Percentiles rank a stretch among this genome's conserved stretches.
phyloP scores from a whole-genome alignment of 305 asterid species.

The Fraxinus sp. region DNA sequence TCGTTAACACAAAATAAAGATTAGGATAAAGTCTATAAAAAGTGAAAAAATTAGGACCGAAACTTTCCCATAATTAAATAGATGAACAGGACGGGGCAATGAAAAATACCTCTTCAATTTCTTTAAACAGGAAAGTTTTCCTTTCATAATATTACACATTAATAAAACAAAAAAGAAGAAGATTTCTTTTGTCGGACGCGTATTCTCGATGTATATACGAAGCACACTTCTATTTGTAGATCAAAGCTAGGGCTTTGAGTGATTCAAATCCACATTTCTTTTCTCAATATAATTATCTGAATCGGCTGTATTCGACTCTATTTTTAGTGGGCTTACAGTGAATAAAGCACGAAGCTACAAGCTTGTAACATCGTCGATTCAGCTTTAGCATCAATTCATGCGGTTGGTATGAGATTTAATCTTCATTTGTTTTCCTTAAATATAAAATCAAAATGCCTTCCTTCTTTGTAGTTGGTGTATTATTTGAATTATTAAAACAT shows the following conservation, averaged over 20 bases:
- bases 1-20: too few species aligned
- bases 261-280: not conserved
- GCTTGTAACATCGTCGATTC: conserved; percentile 26
- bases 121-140: too few species aligned
- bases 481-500: conserved; percentile 8
- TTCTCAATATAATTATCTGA: not conserved
- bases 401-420: conserved; percentile 33
- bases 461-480: not conserved
- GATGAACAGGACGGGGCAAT: too few species aligned
- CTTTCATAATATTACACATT: too few species aligned
- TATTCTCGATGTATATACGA: not conserved
- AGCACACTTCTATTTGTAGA: not conserved
- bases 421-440: not conserved
- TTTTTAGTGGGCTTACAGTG: not conserved
- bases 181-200: not conserved
- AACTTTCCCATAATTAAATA: too few species aligned
- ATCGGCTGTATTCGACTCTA: not conserved
- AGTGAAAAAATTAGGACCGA: too few species aligned
- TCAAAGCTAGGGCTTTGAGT: not conserved
- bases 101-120: too few species aligned
- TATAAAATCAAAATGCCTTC: not conserved
- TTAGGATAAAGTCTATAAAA: too few species aligned
- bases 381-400: conserved; percentile 26
- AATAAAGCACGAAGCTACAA: conserved; percentile 19
- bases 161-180: too few species aligned